These are phyloP conservation scores for Colletotrichum tropicale DNA, from an alignment of 2,329 filamentous ascomycete species.

Conservation along the genomic window DNA sequence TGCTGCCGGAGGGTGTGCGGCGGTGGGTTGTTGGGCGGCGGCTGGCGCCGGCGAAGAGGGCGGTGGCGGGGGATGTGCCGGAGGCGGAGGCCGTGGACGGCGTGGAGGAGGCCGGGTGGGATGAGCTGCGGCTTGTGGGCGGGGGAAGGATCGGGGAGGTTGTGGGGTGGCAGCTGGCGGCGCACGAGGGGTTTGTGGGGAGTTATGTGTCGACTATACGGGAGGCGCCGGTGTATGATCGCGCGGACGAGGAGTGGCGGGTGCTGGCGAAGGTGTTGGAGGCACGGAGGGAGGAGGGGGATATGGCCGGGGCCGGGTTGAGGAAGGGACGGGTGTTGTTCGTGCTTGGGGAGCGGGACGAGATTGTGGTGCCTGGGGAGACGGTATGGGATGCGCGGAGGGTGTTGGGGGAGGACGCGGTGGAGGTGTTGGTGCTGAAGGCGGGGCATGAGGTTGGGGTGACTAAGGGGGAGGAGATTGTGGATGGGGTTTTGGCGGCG, in stretches of 20 bases:
- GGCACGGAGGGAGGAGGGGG: conserved; percentile 38
- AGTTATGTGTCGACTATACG: conserved; percentile 76
- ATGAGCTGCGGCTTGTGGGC: conserved; percentile 53
- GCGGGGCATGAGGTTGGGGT: conserved; percentile 76
- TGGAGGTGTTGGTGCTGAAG: conserved; percentile 60
- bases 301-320: conserved; percentile 34
- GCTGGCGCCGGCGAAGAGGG: conserved; percentile 42
- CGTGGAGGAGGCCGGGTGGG: conserved; percentile 33
- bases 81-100: conserved; percentile 42
- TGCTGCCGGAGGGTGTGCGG: conserved; percentile 67
- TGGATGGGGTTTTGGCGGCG: conserved; percentile 39
- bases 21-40: conserved; percentile 54
- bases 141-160: conserved; percentile 62
- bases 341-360: conserved; percentile 69
- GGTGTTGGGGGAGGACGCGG: conserved; percentile 60
- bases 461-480: conserved; percentile 62
- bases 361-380: conserved; percentile 70
- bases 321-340: conserved; percentile 61
- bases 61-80: conserved; percentile 34
- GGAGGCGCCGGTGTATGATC: conserved; percentile 70
- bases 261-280: conserved; percentile 56
- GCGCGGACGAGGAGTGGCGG: conserved; percentile 65
- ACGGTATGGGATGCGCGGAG: conserved; percentile 63
- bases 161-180: conserved; percentile 71
- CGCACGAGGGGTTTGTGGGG: conserved; percentile 70